phyloP scores from a whole-genome alignment of 495 filamentous ascomycete genomes.

The Penicillium antarcticum region DNA sequence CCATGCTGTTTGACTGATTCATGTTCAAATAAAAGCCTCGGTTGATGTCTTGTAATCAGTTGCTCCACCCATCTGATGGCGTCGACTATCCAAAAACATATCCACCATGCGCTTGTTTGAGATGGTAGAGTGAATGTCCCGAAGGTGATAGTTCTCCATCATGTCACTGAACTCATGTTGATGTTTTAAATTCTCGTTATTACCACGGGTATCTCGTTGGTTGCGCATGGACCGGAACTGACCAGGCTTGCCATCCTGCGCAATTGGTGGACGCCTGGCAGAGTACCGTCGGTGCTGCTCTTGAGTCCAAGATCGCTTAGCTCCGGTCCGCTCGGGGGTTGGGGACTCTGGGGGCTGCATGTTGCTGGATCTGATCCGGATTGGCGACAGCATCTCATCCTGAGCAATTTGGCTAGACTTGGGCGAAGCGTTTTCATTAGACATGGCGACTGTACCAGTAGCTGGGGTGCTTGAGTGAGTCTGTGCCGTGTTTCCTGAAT shows the following conservation, averaged over 20 bases:
- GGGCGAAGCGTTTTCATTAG: conserved; percentile 1
- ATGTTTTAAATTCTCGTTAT: conserved; percentile 30
- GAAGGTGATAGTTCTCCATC: conserved; percentile 18
- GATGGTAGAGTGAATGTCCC: conserved; percentile 27
- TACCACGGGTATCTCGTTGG: conserved; percentile 21
- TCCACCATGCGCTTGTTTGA: conserved; percentile 60
- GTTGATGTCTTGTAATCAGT: conserved; percentile 16
- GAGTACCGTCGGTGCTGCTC: conserved; percentile 32
- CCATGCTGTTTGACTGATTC: background rate
- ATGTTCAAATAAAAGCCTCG: conserved; percentile 28
- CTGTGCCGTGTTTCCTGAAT: background rate
- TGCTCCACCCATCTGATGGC: conserved; percentile 36
- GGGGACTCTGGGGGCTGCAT: conserved; percentile 27
- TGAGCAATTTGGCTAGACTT: background rate
- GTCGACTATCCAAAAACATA: conserved; percentile 53
- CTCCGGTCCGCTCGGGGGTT: conserved; percentile 23
- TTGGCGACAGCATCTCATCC: conserved; percentile 14
- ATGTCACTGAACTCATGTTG: conserved; percentile 21
- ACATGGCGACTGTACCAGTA: background rate
- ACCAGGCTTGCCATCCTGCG: conserved; percentile 21
- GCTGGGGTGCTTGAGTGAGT: background rate
- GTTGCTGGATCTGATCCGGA: conserved; percentile 25
- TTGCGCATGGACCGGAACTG: conserved; percentile 31
- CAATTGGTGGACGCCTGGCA: conserved; percentile 29
- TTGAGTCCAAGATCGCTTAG: conserved; percentile 26